Evolutionary conservation across 441 rosid species (phyloP).

Genomic region (Erodium texanum): DNA sequence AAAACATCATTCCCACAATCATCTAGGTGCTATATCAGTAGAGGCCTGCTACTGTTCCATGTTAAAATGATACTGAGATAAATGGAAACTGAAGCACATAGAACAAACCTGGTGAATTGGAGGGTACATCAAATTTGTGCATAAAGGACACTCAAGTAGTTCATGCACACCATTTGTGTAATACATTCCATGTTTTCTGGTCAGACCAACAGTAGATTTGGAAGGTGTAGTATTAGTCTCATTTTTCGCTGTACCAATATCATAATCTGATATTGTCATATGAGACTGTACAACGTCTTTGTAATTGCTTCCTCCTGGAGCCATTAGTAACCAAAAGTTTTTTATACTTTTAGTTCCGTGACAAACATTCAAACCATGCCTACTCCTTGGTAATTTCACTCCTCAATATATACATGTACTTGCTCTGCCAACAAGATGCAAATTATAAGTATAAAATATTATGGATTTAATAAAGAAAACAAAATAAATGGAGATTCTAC

Average conservation of each 20-base stretch:
- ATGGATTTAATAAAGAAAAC: background rate
- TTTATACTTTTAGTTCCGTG: slow-evolving; percentile 14
- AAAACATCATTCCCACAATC: background rate
- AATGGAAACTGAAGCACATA: background rate
- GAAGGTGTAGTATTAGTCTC: slow-evolving; percentile 37
- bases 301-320: slow-evolving; percentile 49
- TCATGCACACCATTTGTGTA: slow-evolving; percentile 57
- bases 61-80: background rate
- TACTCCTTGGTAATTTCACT: slow-evolving; percentile 13
- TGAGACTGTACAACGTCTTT: slow-evolving; percentile 45
- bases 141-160: slow-evolving; percentile 73
- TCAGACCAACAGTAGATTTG: slow-evolving; percentile 30
- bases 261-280: slow-evolving; percentile 35
- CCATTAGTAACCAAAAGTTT: slow-evolving; percentile 29
- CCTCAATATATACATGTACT: slow-evolving; percentile 16
- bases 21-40: background rate
- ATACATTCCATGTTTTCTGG: slow-evolving; percentile 42
- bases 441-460: slow-evolving; percentile 5
- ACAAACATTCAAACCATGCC: slow-evolving; percentile 15
- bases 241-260: slow-evolving; percentile 32
- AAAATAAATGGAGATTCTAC: slow-evolving; percentile 7
- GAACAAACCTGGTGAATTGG: slow-evolving; percentile 72
- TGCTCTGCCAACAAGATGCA: slow-evolving; percentile 2
- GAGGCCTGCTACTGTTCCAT: background rate
- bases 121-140: slow-evolving; percentile 73